A percentile compares a stretch with the other conserved stretches of the same genome.
phyloP scores from a whole-genome alignment of 2,329 filamentous ascomycete genomes.

The Diatrype stigma region DNA sequence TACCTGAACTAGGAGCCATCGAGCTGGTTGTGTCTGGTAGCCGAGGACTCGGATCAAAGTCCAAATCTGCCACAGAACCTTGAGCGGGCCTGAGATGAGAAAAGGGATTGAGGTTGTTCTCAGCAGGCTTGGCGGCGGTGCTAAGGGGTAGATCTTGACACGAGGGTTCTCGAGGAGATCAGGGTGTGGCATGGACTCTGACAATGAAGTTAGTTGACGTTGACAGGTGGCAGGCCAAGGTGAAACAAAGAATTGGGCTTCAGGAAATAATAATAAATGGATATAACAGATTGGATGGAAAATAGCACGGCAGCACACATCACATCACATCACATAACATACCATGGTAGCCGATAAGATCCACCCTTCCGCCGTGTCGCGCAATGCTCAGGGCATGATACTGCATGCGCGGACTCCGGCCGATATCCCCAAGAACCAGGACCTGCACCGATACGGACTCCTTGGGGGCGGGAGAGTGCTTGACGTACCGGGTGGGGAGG shows the following conservation, averaged over 20 bases:
- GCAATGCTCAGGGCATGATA: conserved; percentile 94
- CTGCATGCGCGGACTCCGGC: conserved; percentile 94
- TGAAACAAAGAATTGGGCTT: too few relatives aligned
- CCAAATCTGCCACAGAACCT: conserved; percentile 78
- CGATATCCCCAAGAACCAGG: conserved; percentile 90
- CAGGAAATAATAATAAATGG: too few relatives aligned
- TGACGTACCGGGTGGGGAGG: conserved; percentile 33
- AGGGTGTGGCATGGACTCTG: conserved; percentile 77
- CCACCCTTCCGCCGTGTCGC: conserved; percentile 72
- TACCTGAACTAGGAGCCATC: conserved; percentile 83
- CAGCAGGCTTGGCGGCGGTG: conserved; percentile 61
- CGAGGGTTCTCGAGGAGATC: conserved; percentile 65
- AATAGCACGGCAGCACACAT: too few relatives aligned
- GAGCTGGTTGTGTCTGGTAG: conserved; percentile 68
- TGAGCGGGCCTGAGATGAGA: conserved; percentile 72
- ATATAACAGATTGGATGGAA: too few relatives aligned
- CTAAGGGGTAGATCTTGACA: conserved; percentile 68
- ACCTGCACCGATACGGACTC: conserved; percentile 59
- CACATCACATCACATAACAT: too few relatives aligned
- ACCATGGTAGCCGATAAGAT: conserved; percentile 87
- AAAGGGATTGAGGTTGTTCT: conserved; percentile 71
- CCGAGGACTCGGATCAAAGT: conserved; percentile 67
- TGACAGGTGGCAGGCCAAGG: too few relatives aligned
- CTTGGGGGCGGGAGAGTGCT: conserved; percentile 26
- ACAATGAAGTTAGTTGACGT: conserved; percentile 7